Conservation (phyloP, 2,329 filamentous ascomycete genomes). For the Penicillium hesseltinei region DNA sequence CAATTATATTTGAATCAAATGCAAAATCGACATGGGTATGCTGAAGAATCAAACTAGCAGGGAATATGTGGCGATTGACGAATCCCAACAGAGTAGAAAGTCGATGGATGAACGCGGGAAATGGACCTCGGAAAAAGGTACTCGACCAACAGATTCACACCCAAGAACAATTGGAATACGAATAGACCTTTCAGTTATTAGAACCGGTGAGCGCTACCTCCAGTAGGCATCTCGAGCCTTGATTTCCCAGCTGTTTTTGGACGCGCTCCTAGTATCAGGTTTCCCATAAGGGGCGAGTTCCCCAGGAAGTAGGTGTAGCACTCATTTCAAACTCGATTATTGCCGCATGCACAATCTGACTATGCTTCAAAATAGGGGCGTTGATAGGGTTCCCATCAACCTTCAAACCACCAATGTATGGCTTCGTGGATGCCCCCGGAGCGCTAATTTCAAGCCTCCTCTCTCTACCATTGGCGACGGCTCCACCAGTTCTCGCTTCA, state of each 20-base stretch:
- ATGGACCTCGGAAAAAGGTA: background rate
- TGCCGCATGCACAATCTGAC: conserved; percentile 41
- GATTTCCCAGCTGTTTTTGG: background rate
- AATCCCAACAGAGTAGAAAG: background rate
- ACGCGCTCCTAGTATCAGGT: background rate
- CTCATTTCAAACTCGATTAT: conserved; percentile 50
- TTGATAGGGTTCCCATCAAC: conserved; percentile 41
- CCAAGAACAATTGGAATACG: too few relatives aligned
- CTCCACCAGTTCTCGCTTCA: conserved; percentile 31
- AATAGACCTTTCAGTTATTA: background rate
- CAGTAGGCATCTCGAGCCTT: too few relatives aligned
- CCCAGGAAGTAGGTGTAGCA: conserved; percentile 37
- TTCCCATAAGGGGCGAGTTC: conserved; percentile 12
- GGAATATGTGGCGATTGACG: background rate
- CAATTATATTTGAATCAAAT: background rate
- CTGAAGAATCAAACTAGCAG: background rate
- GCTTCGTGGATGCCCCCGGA: conserved; percentile 40
- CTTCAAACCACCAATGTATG: conserved; percentile 43
- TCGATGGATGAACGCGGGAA: background rate
- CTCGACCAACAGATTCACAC: background rate
- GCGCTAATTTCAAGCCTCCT: conserved; percentile 42
- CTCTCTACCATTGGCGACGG: conserved; percentile 13
- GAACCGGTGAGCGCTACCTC: accelerated
- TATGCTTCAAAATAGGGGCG: conserved; percentile 41
- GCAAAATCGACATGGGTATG: background rate